A percentile compares a stretch with the other conserved stretches of the same genome.
Conservation (phyloP, 176 grass and related monocot genomes). For the Chloris gayana region DNA sequence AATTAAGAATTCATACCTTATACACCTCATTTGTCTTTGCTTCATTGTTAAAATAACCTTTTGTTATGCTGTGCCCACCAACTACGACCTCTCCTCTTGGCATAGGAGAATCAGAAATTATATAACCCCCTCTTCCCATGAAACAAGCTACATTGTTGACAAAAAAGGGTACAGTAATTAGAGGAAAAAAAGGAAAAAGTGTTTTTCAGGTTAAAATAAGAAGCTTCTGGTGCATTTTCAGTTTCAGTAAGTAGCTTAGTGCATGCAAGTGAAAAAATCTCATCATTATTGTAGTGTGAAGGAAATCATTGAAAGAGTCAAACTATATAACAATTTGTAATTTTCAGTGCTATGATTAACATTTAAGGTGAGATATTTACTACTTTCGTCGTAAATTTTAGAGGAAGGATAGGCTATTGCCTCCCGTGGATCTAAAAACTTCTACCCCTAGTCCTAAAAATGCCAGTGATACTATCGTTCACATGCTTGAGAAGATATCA, state of each 20-base stretch:
- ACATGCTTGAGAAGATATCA: neutral
- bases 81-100: conserved; percentile 79
- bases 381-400: neutral
- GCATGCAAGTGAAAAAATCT: neutral
- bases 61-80: conserved; percentile 73
- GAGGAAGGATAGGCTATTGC: neutral
- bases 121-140: conserved; percentile 88
- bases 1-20: conserved; percentile 47
- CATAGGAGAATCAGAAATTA: conserved; percentile 75
- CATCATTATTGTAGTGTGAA: neutral
- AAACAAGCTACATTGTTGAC: conserved; percentile 59
- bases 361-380: neutral
- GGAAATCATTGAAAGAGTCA: neutral
- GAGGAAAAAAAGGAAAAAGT: neutral
- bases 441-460: neutral
- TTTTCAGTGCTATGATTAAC: neutral
- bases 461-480: neutral
- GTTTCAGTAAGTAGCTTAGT: neutral
- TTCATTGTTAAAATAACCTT: conserved; percentile 87
- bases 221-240: neutral
- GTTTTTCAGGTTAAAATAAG: neutral
- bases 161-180: conserved; percentile 1
- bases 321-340: too few species aligned
- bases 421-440: neutral
- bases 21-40: conserved; percentile 84